phyloP scores from a whole-genome alignment of 805 yeast genomes.

The Phaffomyces antillensis region DNA sequence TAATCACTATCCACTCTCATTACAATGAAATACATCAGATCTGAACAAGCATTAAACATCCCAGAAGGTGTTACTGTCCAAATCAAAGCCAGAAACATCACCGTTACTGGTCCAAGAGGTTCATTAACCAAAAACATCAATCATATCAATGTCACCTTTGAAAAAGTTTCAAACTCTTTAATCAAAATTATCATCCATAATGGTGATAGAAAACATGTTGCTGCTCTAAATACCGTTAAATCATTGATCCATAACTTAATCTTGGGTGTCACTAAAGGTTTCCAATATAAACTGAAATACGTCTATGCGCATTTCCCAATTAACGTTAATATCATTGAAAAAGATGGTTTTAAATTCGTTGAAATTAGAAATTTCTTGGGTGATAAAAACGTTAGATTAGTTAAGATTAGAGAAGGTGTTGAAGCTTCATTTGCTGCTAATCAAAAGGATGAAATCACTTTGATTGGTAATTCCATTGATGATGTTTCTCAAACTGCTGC shows the following conservation, averaged over 20 bases:
- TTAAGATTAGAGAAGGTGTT: constrained; percentile 86
- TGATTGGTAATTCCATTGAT: constrained; percentile 94
- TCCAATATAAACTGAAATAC: constrained; percentile 99
- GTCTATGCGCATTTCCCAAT: constrained; percentile 99
- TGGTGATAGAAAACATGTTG: constrained; percentile 99
- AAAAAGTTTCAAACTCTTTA: constrained; percentile 60
- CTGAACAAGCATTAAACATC: constrained; percentile 72
- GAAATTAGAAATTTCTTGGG: constrained; percentile 99
- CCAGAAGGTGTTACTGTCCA: constrained; percentile 91
- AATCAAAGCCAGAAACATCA: constrained; percentile 86
- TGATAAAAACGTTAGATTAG: constrained; percentile 93
- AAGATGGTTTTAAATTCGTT: constrained; percentile 64
- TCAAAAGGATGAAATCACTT: constrained; percentile 91
- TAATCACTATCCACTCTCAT: background rate
- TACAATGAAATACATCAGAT: constrained; percentile 70
- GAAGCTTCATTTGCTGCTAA: constrained; percentile 68
- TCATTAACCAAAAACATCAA: constrained; percentile 79
- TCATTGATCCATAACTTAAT: constrained; percentile 89
- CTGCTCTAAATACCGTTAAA: constrained; percentile 97
- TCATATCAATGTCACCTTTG: constrained; percentile 93
- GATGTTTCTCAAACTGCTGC: constrained; percentile 98
- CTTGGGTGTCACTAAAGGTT: constrained; percentile 99
- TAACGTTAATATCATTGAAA: constrained; percentile 85
- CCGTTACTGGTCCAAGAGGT: constrained; percentile 98
- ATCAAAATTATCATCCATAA: constrained; percentile 91